phyloP scores from a whole-genome alignment of 78 protist species.

The Capsaspora owczarzaki region DNA sequence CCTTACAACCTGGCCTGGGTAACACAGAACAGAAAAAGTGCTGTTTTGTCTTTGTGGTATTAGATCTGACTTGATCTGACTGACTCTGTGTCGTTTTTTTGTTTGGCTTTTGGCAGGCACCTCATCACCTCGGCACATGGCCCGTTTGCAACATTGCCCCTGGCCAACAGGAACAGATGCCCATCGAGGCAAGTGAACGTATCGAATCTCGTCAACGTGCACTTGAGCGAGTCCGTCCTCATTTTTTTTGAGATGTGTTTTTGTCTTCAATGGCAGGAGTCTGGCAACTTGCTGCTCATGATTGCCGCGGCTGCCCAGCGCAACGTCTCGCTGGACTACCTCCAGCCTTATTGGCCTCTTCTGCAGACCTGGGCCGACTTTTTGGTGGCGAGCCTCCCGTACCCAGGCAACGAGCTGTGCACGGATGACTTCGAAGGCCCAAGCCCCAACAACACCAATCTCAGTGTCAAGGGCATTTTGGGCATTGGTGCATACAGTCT shows the following conservation, averaged over 20 bases:
- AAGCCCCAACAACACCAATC: constrained; percentile 27
- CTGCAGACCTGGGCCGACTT: constrained; percentile 27
- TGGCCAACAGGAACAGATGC: constrained; percentile 35
- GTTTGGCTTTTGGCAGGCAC: background rate
- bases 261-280: constrained; percentile 18
- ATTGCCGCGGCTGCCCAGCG: background rate
- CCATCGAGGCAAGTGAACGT: constrained; percentile 15
- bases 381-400: constrained; percentile 14
- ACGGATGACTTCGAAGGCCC: constrained; percentile 53
- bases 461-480: constrained; percentile 32
- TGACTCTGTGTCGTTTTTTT: too few species aligned
- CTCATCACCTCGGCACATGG: constrained; percentile 39
- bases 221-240: too few species aligned
- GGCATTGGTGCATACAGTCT: constrained; percentile 13
- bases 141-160: constrained; percentile 24
- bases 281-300: constrained; percentile 35
- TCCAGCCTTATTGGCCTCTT: constrained; percentile 15
- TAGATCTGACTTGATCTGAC: too few species aligned
- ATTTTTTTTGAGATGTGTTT: too few species aligned
- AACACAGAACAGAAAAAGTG: too few species aligned
- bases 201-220: too few species aligned
- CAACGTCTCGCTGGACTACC: background rate
- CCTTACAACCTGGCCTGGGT: constrained; percentile 24
- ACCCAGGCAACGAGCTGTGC: constrained; percentile 41
- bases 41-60: too few species aligned